Conservation (phyloP, 2,329 filamentous ascomycete genomes). For the Davidsoniella virescens region DNA sequence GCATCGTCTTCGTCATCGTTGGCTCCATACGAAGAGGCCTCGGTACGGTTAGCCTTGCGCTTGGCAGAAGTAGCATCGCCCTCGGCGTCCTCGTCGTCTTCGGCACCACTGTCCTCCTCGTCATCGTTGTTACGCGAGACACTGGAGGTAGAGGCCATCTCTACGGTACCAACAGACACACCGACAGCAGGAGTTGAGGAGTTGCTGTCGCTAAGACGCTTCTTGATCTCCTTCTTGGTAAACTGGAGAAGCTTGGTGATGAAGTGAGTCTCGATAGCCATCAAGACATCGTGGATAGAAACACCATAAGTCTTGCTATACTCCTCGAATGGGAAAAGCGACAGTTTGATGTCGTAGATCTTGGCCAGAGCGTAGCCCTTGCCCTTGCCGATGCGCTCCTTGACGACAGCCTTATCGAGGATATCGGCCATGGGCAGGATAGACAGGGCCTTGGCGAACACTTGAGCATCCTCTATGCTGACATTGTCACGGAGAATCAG, state of each 20-base stretch:
- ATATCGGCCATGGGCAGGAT: conserved; percentile 71
- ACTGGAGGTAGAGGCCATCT: conserved; percentile 28
- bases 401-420: conserved; percentile 63
- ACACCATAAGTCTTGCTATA: conserved; percentile 81
- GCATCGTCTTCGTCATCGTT: conserved; percentile 84
- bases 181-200: conserved; percentile 64
- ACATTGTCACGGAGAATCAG: conserved; percentile 61
- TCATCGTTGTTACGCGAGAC: conserved; percentile 34
- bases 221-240: conserved; percentile 67
- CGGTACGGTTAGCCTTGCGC: conserved; percentile 56
- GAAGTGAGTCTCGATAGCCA: conserved; percentile 66
- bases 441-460: conserved; percentile 84
- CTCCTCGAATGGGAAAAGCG: conserved; percentile 71
- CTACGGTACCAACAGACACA: conserved; percentile 34
- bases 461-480: conserved; percentile 48
- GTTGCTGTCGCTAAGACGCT: conserved; percentile 48
- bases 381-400: conserved; percentile 62
- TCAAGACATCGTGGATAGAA: conserved; percentile 56
- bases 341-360: conserved; percentile 65
- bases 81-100: conserved; percentile 63
- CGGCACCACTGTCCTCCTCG: conserved; percentile 50
- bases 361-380: conserved; percentile 56
- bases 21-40: conserved; percentile 76
- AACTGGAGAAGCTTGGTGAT: conserved; percentile 54
- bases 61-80: conserved; percentile 63